Evolutionary conservation across 345 rosid species (phyloP), one percentile per base, ranked within the genome.

Genomic region (Citrus sp.): DNA sequence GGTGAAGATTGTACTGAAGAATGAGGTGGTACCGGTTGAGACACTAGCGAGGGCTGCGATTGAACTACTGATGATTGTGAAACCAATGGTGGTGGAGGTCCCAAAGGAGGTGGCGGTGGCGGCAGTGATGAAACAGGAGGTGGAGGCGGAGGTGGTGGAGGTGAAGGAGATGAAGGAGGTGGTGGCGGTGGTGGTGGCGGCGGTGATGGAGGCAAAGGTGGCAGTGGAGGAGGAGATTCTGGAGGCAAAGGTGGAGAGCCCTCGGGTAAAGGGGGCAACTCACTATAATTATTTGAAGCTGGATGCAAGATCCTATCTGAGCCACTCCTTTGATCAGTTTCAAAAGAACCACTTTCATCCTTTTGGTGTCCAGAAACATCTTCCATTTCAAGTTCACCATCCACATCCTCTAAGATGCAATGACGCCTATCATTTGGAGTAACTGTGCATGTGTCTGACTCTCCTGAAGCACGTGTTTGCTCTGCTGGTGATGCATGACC

Each of bases 321-420:
- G 66, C 80, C 78, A 55, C 81, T 83, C 78, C 80, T 87, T 34
- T 80, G 86, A 75, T 80, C 91, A 65, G 34, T 84, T 74, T 81
- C 92, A 70, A 78, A 73, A 59, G 75, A 56, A 82, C 69, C 73
- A 70, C 60, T 82, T 77, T 84, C 96, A 67, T 85, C 93, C 88
- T 86, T 92, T 10, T 81, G 90, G 77, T 87, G 89, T 77, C 87
- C 92, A 75, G 94, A 92, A 71, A 84, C 93, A 84, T 90, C 97
- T 84, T 94, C 97, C 97, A 91, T 90, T 86, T 91, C 98, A 76
- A 92, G 91, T 82, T 89, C 99, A 77, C 89, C 95, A 79, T 90
- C 95, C 55, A 88, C 92, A 72, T 94, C 97, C 84, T 91, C 93
- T 77, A 96, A 87, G 72, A 90, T 88, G 82, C 90, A 82, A 65